Evolutionary conservation across 306 rosid genomes (phyloP).

Genomic region (Acacia acuminata): DNA sequence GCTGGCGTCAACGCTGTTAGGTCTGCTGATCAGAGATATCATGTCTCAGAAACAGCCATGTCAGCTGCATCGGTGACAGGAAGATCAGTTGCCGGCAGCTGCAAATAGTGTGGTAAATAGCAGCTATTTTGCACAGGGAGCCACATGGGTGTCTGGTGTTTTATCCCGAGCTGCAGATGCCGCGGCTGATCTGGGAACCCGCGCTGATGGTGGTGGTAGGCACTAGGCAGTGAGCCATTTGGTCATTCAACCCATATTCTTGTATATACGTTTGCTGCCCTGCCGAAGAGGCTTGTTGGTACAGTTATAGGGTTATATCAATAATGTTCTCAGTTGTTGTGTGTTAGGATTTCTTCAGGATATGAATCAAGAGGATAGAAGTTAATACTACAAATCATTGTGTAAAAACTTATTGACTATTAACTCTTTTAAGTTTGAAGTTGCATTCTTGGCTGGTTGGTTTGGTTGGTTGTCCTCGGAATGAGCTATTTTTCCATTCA

Average conservation of each 20-base stretch:
- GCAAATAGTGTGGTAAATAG: conserved; percentile 62
- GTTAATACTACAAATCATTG: background rate
- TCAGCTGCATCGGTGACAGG: conserved; percentile 75
- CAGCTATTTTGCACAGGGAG: conserved; percentile 84
- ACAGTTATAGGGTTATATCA: background rate
- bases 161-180: conserved; percentile 54
- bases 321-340: background rate
- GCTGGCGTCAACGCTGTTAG: conserved; percentile 63
- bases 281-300: conserved; percentile 10
- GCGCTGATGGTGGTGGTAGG: conserved; percentile 19
- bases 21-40: conserved; percentile 69
- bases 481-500: background rate
- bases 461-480: background rate
- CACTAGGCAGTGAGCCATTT: conserved; percentile 36
- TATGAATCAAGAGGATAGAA: background rate
- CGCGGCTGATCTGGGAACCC: conserved; percentile 78
- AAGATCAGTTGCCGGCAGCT: conserved; percentile 73
- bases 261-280: conserved; percentile 23
- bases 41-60: conserved; percentile 65
- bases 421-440: background rate
- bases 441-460: background rate
- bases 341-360: background rate
- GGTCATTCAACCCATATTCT: background rate
- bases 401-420: background rate
- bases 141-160: conserved; percentile 81